A percentile compares a stretch with the other conserved stretches of the same genome.
Evolutionary conservation across 2,329 filamentous ascomycete species (phyloP).

Genomic region (Sporothrix dimorphospora): DNA sequence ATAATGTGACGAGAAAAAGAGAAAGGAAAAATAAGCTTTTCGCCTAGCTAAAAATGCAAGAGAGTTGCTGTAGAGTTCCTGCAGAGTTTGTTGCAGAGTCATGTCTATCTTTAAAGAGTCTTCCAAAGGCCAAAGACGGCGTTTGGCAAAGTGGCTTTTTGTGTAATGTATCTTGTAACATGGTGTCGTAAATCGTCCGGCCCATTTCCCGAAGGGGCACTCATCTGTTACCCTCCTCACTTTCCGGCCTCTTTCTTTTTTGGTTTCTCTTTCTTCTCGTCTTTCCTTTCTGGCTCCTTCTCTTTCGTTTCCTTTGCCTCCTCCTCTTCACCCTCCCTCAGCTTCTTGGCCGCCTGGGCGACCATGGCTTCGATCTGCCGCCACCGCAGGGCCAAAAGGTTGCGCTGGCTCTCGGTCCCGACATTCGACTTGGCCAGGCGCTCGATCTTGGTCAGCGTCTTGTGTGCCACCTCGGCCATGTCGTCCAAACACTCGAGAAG

Average conservation of each 20-base stretch:
- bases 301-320: neutral
- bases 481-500: slow-evolving; percentile 29
- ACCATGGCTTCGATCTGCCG: slow-evolving; percentile 34
- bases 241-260: slow-evolving; percentile 3
- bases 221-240: neutral
- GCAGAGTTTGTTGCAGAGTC: neutral
- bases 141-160: neutral
- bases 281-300: too few species aligned
- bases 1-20: neutral
- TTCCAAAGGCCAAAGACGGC: neutral
- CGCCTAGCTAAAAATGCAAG: slow-evolving; percentile 12
- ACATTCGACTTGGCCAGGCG: slow-evolving; percentile 6
- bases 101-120: neutral
- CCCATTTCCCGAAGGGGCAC: neutral
- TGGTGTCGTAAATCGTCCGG: slow-evolving; percentile 5
- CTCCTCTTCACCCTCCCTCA: neutral
- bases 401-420: slow-evolving; percentile 31
- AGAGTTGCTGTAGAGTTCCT: neutral
- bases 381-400: slow-evolving; percentile 32
- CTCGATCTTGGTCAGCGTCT: slow-evolving; percentile 23
- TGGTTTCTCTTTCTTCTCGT: neutral
- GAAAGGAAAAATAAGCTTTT: neutral
- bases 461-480: slow-evolving; percentile 29
- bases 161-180: neutral
- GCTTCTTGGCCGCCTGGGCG: slow-evolving; percentile 21